phyloP scores from a whole-genome alignment of 345 rosid species.

The Ailanthus altissimus region DNA sequence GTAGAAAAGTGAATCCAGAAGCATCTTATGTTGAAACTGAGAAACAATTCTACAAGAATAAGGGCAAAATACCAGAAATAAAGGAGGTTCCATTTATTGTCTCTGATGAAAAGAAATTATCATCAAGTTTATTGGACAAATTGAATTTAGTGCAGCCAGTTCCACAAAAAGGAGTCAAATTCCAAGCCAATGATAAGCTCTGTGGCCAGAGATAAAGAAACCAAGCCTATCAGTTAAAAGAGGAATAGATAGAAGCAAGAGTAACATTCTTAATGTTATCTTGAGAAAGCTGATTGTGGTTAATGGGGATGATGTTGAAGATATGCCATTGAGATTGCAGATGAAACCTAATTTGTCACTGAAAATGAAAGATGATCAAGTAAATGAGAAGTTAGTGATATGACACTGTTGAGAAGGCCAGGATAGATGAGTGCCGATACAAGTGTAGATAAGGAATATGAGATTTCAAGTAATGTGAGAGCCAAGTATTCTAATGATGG shows the following conservation, averaged over 20 bases:
- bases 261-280: constrained; percentile 75
- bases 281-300: constrained; percentile 71
- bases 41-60: constrained; percentile 71
- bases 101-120: constrained; percentile 40
- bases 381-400: constrained; percentile 70
- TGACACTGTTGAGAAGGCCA: constrained; percentile 73
- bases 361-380: constrained; percentile 54
- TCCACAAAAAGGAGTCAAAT: constrained; percentile 63
- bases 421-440: constrained; percentile 31
- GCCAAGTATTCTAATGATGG: constrained; percentile 12
- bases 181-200: constrained; percentile 46
- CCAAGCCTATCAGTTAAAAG: constrained; percentile 42
- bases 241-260: constrained; percentile 39
- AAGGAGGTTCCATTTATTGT: constrained; percentile 73
- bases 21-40: constrained; percentile 76
- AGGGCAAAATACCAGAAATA: constrained; percentile 60
- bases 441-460: constrained; percentile 28
- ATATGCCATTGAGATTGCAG: constrained; percentile 57
- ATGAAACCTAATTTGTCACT: constrained; percentile 68
- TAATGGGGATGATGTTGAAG: constrained; percentile 55
- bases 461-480: constrained; percentile 21
- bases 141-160: constrained; percentile 76
- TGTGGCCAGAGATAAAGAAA: constrained; percentile 36
- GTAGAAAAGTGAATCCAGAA: constrained; percentile 70
- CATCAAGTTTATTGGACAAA: constrained; percentile 42